phyloP scores from a whole-genome alignment of 345 rosid species.

The Durio zibethinus region DNA sequence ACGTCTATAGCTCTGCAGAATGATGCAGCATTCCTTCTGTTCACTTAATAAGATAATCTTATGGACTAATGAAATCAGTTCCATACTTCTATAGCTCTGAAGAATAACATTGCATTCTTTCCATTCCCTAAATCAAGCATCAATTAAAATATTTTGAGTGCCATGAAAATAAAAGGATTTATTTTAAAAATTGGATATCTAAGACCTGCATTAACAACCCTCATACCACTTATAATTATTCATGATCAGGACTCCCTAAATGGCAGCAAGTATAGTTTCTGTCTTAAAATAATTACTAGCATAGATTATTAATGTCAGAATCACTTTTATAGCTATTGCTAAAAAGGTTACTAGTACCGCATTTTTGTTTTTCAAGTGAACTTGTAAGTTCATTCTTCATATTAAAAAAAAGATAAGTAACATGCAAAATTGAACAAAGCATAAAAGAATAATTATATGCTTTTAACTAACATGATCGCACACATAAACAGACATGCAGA shows the following conservation, averaged over 20 bases:
- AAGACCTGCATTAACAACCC: not conserved
- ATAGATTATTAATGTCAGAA: not conserved
- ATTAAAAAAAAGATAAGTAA: not conserved
- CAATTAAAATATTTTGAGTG: not conserved
- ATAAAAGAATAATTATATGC: not conserved
- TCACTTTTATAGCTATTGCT: not conserved
- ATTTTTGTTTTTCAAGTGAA: not conserved
- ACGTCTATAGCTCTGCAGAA: not conserved
- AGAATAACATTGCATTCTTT: not conserved
- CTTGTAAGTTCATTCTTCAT: not conserved
- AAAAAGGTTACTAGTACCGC: not conserved
- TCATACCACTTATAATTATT: not conserved
- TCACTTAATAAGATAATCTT: not conserved
- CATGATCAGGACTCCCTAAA: not conserved
- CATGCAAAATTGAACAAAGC: not conserved
- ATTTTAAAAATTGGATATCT: not conserved
- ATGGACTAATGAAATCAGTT: not conserved
- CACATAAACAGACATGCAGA: not conserved
- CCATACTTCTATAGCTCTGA: not conserved
- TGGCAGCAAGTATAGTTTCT: not conserved
- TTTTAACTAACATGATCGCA: not conserved
- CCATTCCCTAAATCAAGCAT: not conserved
- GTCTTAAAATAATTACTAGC: not conserved
- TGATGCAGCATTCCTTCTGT: not conserved
- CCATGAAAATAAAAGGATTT: not conserved